phyloP scores from a whole-genome alignment of 2,329 filamentous ascomycete species.

The Aspergillus sp. region DNA sequence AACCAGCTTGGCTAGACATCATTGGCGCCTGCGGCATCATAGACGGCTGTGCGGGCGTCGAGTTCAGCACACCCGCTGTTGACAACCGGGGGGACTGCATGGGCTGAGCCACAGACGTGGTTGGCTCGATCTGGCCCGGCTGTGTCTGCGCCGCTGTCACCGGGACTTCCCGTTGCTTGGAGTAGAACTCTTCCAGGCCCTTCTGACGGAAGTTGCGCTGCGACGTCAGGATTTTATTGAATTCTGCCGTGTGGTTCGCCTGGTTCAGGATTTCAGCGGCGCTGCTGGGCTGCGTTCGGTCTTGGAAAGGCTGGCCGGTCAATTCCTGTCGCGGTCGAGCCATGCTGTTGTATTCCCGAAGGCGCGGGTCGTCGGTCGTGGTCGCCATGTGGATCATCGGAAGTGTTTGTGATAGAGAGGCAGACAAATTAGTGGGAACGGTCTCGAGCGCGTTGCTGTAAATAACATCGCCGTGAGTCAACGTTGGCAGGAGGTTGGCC shows the following conservation, averaged over 20 bases:
- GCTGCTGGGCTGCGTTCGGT: slow-evolving; percentile 76
- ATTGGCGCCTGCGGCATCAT: slow-evolving; percentile 49
- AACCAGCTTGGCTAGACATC: slow-evolving; percentile 61
- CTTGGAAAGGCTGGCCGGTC: slow-evolving; percentile 83
- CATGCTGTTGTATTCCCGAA: slow-evolving; percentile 81
- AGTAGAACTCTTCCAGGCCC: slow-evolving; percentile 81
- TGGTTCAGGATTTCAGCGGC: slow-evolving; percentile 82
- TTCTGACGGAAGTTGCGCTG: slow-evolving; percentile 78
- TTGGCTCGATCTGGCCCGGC: slow-evolving; percentile 36
- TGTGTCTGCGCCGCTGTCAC: slow-evolving; percentile 46
- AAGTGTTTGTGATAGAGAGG: slow-evolving; percentile 69
- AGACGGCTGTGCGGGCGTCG: slow-evolving; percentile 39
- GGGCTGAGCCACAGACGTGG: slow-evolving; percentile 43
- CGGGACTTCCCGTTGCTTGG: slow-evolving; percentile 78
- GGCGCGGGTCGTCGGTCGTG: slow-evolving; percentile 75
- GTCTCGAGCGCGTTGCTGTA: slow-evolving; percentile 78
- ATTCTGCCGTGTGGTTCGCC: slow-evolving; percentile 86
- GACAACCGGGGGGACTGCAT: slow-evolving; percentile 45
- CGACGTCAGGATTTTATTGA: slow-evolving; percentile 81
- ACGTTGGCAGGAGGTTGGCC: slow-evolving; percentile 62
- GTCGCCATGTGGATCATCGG: slow-evolving; percentile 83
- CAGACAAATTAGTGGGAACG: slow-evolving; percentile 70
- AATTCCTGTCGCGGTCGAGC: slow-evolving; percentile 88
- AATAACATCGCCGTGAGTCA: slow-evolving; percentile 82
- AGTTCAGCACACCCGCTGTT: slow-evolving; percentile 38